These are phyloP conservation scores for Neurospora sublineolata DNA, from an alignment of 495 filamentous ascomycete genomes.

Conservation along the genomic window DNA sequence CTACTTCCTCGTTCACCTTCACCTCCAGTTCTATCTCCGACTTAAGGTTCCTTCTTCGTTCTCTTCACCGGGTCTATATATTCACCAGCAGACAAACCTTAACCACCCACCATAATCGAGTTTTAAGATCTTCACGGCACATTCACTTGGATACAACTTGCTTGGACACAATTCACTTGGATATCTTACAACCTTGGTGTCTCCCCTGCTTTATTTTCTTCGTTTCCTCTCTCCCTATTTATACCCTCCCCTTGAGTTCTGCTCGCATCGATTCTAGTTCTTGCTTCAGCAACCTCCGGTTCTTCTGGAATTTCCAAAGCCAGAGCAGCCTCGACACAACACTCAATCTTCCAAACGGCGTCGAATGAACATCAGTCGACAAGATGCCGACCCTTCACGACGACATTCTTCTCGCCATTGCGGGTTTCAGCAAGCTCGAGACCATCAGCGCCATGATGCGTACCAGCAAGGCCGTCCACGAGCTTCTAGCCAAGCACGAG, in stretches of 20 bases:
- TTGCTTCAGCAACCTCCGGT: background rate
- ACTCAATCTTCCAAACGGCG: background rate
- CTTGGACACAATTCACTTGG: background rate
- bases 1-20: background rate
- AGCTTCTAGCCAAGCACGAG: constrained; percentile 11
- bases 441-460: constrained; percentile 8
- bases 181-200: background rate
- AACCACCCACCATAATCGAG: background rate
- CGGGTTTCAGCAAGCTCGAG: constrained; percentile 7
- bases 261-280: no score
- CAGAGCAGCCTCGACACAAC: background rate
- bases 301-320: background rate
- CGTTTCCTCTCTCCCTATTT: background rate
- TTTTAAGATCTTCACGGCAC: background rate
- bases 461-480: constrained; percentile 9
- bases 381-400: background rate
- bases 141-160: background rate
- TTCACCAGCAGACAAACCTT: background rate
- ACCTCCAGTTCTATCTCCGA: background rate
- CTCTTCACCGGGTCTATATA: background rate
- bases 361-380: background rate
- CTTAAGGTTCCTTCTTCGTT: background rate
- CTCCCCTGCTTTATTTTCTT: background rate
- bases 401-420: constrained; percentile 20
- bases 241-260: background rate